These are phyloP conservation scores for Rhodofomes roseus DNA, from an alignment of 1,284 basidiomycete genomes.

Conservation along the genomic window DNA sequence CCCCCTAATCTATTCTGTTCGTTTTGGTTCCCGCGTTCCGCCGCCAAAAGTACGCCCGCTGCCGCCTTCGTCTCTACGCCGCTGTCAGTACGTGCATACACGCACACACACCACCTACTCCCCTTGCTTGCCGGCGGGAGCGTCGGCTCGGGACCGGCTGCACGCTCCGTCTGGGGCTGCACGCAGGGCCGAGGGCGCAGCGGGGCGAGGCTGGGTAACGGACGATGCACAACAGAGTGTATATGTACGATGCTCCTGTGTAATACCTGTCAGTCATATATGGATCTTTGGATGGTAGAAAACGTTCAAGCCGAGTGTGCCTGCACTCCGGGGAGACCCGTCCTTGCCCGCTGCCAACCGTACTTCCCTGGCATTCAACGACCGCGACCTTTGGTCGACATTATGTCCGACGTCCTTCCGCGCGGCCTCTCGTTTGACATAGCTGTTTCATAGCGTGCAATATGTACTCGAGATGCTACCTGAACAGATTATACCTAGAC, in stretches of 20 bases:
- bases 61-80: background rate
- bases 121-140: background rate
- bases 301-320: too few species aligned
- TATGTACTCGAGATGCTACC: too few species aligned
- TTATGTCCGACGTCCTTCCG: too few species aligned
- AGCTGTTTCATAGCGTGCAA: too few species aligned
- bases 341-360: too few species aligned
- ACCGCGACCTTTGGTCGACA: too few species aligned
- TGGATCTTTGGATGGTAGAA: constrained; percentile 1
- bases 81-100: constrained; percentile 1
- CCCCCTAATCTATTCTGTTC: background rate
- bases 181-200: too few species aligned
- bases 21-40: background rate
- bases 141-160: background rate
- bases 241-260: constrained; percentile 5
- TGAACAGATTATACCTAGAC: too few species aligned
- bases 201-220: background rate
- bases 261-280: constrained; percentile 6
- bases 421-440: too few species aligned
- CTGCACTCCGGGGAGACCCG: too few species aligned
- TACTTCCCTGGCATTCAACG: too few species aligned
- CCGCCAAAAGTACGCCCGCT: constrained; percentile 3
- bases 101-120: too few species aligned
- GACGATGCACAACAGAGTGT: background rate
- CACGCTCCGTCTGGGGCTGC: background rate